Evolutionary conservation across 2,329 filamentous ascomycete species (phyloP), one percentile per base, ranked within the genome.

Genomic region (Coniella vitis): DNA sequence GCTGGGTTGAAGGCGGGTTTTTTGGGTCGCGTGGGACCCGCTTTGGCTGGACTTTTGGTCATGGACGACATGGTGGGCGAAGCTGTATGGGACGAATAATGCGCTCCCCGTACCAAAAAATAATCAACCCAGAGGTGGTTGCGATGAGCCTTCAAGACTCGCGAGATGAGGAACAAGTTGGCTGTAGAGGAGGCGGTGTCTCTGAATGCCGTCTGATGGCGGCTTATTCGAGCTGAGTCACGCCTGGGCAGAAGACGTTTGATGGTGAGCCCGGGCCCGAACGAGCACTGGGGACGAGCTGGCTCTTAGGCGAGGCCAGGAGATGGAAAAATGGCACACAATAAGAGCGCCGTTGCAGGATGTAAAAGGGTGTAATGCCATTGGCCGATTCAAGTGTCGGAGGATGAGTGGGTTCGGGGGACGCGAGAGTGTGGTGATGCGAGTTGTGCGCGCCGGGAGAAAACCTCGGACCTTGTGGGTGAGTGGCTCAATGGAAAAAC

Each of bases 61-160:
- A 74, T 68, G 29, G 71, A 73, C 45, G 73, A 73, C 73, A 76
- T 76, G 56, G 44, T 61, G 51, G 22, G 4, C 22, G 16, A 32
- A 7, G 13, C n/a, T 10, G 25, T 29, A 29, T 29, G 25, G 5
- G 25, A n/a, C n/a, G n/a, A n/a, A n/a, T n/a, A n/a, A n/a, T n/a
- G n/a, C n/a, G n/a, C n/a, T n/a, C n/a, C n/a, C n/a, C n/a, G n/a
- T n/a, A n/a, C n/a, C n/a, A n/a, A n/a, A n/a, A n/a, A n/a, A n/a
- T n/a, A n/a, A n/a, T n/a, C n/a, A n/a, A n/a, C n/a, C n/a, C n/a
- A n/a, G n/a, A n/a, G n/a, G n/a, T n/a, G n/a, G n/a, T n/a, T n/a
- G n/a, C n/a, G n/a, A n/a, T n/a, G n/a, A n/a, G n/a, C n/a, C n/a
- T n/a, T n/a, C n/a, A n/a, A n/a, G 37, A 10, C 20, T 25, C 4